Evolutionary conservation across 208 protist genomes (phyloP), one percentile per base, ranked within the genome.

Genomic region (Porcisia hertigi): DNA sequence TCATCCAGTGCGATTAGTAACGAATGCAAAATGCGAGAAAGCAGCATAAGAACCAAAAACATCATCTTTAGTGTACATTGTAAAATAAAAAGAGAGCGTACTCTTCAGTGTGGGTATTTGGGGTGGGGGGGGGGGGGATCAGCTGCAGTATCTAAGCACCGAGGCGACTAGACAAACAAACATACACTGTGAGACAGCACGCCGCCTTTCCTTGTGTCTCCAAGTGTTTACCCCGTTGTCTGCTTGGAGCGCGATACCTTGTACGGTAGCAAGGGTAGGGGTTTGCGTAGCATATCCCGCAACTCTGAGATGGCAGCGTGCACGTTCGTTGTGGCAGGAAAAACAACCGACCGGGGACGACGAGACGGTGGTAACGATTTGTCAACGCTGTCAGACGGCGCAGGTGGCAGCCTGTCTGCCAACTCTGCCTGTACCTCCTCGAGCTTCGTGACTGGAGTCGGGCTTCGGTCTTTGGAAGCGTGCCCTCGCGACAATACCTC

Each of bases 221-320:
- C 66, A 57, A 36, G 47, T 36, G 16, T 16, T 45, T 20, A 72
- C 14, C 53, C 36, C 36, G 69, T 45, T 5, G 45, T n/a, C 9
- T 77, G 77, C 49, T 60, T 52, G 30, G 36, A 60, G 25, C 70
- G 57, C 30, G 67, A 41, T 25, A 53, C 14, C 2, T 84, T 77
- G 73, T 93, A 93, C n/a, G 93, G 91, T 34, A 97, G 69, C 3
- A 87, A 81, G 5, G 92, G 90, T 9, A 96, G 83, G 25, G 94
- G 94, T 41, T 88, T 86, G 34, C 92, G 91, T 62, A 97, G 81
- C 80, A 97, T 85, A 9, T 72, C 80, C 30, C 88, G 86, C 39
- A 97, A 83, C 76, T 97, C 92, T 43, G 81, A 87, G 75, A 97
- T 88, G 49, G 92, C 89, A 18, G 86, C 79, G 73, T 93, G 94